These are phyloP conservation scores for Hyparrhenia diplandra DNA, from an alignment of 176 grass and related monocot genomes.

Conservation along the genomic window DNA sequence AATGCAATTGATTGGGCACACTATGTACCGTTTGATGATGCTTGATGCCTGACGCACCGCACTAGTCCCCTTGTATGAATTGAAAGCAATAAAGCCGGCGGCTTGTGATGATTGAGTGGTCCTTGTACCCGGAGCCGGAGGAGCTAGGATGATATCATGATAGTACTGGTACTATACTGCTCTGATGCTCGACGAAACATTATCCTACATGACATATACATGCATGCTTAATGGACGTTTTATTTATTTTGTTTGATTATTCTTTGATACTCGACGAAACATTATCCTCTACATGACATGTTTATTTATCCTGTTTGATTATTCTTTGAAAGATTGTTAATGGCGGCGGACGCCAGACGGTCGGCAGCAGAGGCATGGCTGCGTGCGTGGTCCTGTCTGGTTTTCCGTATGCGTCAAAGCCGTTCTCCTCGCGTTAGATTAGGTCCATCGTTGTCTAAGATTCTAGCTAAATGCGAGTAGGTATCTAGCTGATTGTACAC, in stretches of 20 bases:
- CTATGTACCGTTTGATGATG: background rate
- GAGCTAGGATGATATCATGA: too few relatives aligned
- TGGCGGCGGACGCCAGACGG: background rate
- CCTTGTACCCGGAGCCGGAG: background rate
- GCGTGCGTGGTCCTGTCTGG: background rate
- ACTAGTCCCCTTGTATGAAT: background rate
- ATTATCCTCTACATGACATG: too few relatives aligned
- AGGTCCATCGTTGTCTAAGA: background rate
- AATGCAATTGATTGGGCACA: slow-evolving; percentile 1
- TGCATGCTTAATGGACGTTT: background rate
- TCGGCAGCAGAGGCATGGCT: background rate
- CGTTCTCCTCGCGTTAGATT: background rate
- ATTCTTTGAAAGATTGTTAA: background rate
- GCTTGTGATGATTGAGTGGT: background rate
- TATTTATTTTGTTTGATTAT: background rate
- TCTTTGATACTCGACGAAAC: too few relatives aligned
- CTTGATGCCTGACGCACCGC: slow-evolving; percentile 1
- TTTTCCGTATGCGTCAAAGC: background rate
- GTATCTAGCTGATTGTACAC: background rate
- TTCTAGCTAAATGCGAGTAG: background rate
- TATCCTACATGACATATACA: background rate
- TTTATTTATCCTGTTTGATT: too few relatives aligned
- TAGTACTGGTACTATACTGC: too few relatives aligned
- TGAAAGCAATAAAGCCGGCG: background rate
- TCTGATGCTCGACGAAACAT: background rate